phyloP scores from a whole-genome alignment of 345 rosid genomes.

The Eutrema heterophyllum region DNA sequence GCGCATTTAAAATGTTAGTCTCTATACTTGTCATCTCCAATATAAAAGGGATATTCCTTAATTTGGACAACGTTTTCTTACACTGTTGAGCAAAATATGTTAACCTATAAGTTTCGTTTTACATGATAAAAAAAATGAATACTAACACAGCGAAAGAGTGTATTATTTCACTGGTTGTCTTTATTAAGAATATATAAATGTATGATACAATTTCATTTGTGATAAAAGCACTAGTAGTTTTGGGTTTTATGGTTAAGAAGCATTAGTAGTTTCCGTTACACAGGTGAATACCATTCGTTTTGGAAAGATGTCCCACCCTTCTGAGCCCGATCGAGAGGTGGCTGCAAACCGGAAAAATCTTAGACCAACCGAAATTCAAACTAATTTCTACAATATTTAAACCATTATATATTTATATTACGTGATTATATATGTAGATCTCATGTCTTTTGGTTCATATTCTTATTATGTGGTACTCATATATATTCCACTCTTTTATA shows the following conservation, averaged over 20 bases:
- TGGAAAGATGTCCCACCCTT: too few relatives aligned
- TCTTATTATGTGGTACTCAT: neutral
- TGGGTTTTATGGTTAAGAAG: neutral
- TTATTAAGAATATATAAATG: neutral
- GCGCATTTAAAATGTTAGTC: constrained; percentile 26
- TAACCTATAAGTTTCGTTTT: neutral
- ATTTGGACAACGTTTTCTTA: neutral
- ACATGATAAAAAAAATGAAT: neutral
- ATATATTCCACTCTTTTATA: too few relatives aligned
- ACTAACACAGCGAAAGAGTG: neutral
- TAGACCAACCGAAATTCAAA: neutral
- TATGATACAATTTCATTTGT: neutral
- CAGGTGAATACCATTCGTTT: neutral
- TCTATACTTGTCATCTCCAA: constrained; percentile 23
- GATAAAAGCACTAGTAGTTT: neutral
- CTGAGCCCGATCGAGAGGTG: neutral
- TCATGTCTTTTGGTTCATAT: neutral
- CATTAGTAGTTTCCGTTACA: neutral
- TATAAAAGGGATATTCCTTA: constrained; percentile 6
- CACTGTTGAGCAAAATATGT: neutral
- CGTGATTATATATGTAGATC: neutral
- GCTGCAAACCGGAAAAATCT: neutral
- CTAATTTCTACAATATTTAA: neutral
- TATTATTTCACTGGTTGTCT: neutral
- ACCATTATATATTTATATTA: neutral